Conservation (phyloP, 2,329 filamentous ascomycete genomes). For the Fusarium sp. region DNA sequence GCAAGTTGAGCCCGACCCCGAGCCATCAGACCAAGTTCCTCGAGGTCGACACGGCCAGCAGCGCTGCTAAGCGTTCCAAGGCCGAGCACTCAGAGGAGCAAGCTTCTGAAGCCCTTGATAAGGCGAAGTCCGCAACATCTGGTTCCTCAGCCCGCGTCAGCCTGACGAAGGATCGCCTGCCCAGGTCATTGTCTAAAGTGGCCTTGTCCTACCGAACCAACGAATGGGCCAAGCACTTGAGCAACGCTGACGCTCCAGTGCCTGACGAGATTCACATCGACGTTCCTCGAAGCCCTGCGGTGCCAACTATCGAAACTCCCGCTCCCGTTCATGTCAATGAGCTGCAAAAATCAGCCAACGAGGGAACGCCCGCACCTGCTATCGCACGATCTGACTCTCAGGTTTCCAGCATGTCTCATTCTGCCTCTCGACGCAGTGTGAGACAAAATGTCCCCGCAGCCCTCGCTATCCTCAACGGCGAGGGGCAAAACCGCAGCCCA, state of each 20-base stretch:
- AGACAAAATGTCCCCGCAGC: slow-evolving; percentile 43
- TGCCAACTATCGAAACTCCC: slow-evolving; percentile 58
- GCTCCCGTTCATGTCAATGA: slow-evolving; percentile 74
- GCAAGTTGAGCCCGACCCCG: slow-evolving; percentile 17
- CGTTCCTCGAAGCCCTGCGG: slow-evolving; percentile 40
- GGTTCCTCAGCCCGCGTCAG: slow-evolving; percentile 58
- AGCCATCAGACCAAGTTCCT: slow-evolving; percentile 22
- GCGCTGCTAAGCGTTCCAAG: slow-evolving; percentile 12
- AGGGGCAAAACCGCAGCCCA: slow-evolving; percentile 39
- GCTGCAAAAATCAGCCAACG: slow-evolving; percentile 72
- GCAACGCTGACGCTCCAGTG: slow-evolving; percentile 79
- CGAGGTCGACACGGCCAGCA: slow-evolving; percentile 8
- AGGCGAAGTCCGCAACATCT: slow-evolving; percentile 57
- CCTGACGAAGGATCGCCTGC: slow-evolving; percentile 73
- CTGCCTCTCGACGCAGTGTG: slow-evolving; percentile 22
- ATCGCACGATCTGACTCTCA: slow-evolving; percentile 48
- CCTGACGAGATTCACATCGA: slow-evolving; percentile 69
- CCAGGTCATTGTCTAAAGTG: slow-evolving; percentile 78
- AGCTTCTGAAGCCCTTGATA: slow-evolving; percentile 44
- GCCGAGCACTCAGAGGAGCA: slow-evolving; percentile 15
- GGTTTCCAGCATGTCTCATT: slow-evolving; percentile 39
- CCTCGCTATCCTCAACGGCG: slow-evolving; percentile 43
- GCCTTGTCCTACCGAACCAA: slow-evolving; percentile 89
- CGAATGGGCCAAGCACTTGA: slow-evolving; percentile 94
- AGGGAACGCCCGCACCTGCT: slow-evolving; percentile 55